These are phyloP conservation scores for Coniochaeta hoffmannii DNA, from an alignment of 2,329 filamentous ascomycete species.

Conservation along the genomic window DNA sequence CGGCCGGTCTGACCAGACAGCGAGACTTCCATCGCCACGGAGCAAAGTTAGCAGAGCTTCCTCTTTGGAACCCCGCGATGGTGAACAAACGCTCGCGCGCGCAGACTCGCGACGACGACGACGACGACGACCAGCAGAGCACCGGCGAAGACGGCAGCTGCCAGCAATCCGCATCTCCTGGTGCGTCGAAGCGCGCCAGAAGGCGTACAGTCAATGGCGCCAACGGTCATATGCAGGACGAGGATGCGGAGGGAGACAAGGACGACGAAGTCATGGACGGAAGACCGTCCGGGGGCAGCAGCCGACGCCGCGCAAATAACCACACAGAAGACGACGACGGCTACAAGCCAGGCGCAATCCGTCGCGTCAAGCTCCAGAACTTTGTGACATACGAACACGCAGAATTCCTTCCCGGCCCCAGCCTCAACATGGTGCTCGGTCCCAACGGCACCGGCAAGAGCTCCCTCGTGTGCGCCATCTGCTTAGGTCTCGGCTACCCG, in stretches of 20 bases:
- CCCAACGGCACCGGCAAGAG: constrained; percentile 99
- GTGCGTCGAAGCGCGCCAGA: background rate
- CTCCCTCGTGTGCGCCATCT: constrained; percentile 94
- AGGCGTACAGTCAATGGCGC: background rate
- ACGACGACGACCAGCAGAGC: constrained; percentile 8
- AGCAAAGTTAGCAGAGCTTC: background rate
- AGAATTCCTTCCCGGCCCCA: constrained; percentile 85
- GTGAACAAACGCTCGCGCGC: constrained; percentile 6
- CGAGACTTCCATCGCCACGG: background rate
- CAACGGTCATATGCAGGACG: constrained; percentile 2
- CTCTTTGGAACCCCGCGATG: background rate
- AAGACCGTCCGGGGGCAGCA: background rate
- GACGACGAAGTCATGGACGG: background rate
- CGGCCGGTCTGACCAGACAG: background rate
- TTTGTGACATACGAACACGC: constrained; percentile 94
- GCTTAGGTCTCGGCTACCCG: constrained; percentile 79
- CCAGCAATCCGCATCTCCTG: background rate
- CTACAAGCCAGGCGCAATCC: constrained; percentile 74
- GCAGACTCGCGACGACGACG: constrained; percentile 15
- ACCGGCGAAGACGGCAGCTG: background rate
- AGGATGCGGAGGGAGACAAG: constrained; percentile 8
- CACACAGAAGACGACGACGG: constrained; percentile 11
- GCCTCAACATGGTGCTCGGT: constrained; percentile 96
- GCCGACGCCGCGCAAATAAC: constrained; percentile 10
- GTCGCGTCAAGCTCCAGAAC: constrained; percentile 76